Conservation (phyloP, 345 rosid species). For the Gossypium anomalum region DNA sequence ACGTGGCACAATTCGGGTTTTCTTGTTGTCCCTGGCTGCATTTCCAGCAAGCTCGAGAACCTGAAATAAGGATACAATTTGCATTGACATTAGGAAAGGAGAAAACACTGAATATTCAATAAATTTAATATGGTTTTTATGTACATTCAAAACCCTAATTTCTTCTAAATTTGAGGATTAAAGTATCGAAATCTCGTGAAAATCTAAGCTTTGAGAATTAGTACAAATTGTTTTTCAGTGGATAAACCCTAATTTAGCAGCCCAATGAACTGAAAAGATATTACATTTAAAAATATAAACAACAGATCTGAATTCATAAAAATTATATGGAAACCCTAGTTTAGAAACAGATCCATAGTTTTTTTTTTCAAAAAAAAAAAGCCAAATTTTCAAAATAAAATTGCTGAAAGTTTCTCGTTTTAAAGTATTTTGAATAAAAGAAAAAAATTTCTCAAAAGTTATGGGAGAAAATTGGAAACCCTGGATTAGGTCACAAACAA, state of each 20-base stretch:
- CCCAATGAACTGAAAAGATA: not conserved
- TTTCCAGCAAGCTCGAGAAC: slow-evolving; percentile 91
- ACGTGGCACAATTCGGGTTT: slow-evolving; percentile 85
- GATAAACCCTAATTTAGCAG: not conserved
- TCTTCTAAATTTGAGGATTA: not conserved
- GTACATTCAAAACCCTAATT: not conserved
- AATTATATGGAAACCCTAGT: not conserved
- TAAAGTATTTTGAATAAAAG: not conserved
- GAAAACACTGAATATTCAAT: not conserved
- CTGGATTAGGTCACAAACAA: slow-evolving; percentile 8
- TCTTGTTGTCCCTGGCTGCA: slow-evolving; percentile 90
- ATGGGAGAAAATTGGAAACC: slow-evolving; percentile 15
- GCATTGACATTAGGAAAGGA: not conserved
- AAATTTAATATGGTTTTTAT: not conserved
- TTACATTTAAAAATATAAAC: not conserved
- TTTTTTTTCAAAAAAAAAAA: no score
- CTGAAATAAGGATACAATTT: slow-evolving; percentile 22
- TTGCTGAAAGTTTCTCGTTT: not conserved
- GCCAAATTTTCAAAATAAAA: not conserved
- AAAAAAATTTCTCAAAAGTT: not conserved
- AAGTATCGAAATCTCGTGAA: not conserved
- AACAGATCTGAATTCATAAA: not conserved
- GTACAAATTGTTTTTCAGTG: not conserved
- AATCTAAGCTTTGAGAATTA: not conserved
- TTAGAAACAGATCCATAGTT: not conserved